Percentiles rank a stretch among this genome's conserved stretches.
These are phyloP conservation scores for Amesomyces nigricolor DNA, from an alignment of 2,329 filamentous ascomycete species.

Conservation along the genomic window DNA sequence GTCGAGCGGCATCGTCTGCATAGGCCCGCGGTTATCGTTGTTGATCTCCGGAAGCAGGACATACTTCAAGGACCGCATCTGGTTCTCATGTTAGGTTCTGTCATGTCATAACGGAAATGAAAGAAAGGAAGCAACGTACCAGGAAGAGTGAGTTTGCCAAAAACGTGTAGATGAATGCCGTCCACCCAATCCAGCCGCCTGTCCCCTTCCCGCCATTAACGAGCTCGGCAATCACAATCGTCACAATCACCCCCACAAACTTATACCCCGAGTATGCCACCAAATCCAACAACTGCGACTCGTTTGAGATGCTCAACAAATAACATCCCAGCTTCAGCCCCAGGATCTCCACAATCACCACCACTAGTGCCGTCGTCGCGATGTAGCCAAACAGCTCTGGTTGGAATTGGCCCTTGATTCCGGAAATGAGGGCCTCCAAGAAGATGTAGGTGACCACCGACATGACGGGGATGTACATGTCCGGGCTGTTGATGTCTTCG, in stretches of 20 bases:
- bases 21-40: conserved; percentile 57
- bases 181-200: conserved; percentile 83
- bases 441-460: conserved; percentile 96
- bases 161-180: conserved; percentile 85
- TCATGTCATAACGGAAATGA: too few relatives aligned
- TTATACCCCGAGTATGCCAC: conserved; percentile 98
- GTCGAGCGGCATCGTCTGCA: conserved; percentile 48
- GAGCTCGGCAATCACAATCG: conserved; percentile 72
- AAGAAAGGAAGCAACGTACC: conserved; percentile 46
- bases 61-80: conserved; percentile 94
- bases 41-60: conserved; percentile 84
- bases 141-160: conserved; percentile 92
- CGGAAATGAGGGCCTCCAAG: conserved; percentile 82
- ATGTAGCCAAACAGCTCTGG: conserved; percentile 89
- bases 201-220: conserved; percentile 74
- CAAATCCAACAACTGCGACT: conserved; percentile 86
- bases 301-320: conserved; percentile 86
- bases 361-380: conserved; percentile 73
- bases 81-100: conserved; percentile 18
- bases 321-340: conserved; percentile 89
- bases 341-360: conserved; percentile 84
- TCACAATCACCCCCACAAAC: conserved; percentile 93
- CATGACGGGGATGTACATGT: conserved; percentile 98
- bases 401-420: conserved; percentile 84
- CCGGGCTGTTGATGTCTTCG: conserved; percentile 94